A percentile compares a stretch with the other conserved stretches of the same genome.
phyloP scores from a whole-genome alignment of 495 filamentous ascomycete species.

The Aspergillus nidulans region DNA sequence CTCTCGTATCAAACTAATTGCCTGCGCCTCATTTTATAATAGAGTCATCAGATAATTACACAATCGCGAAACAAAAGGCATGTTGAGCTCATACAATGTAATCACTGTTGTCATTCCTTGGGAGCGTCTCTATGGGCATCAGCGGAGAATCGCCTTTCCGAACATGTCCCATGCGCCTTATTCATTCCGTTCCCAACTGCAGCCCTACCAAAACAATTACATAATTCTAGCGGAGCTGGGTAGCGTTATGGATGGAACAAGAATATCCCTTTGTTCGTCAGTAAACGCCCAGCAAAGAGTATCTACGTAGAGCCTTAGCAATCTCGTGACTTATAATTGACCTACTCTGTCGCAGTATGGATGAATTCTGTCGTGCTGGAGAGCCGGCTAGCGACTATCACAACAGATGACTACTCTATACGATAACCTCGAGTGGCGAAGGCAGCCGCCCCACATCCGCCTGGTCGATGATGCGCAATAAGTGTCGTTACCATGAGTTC shows the following conservation, averaged over 20 bases:
- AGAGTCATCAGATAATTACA: not conserved
- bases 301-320: too few species aligned
- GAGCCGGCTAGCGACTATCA: not conserved
- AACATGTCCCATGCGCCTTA: not conserved
- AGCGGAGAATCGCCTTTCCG: not conserved
- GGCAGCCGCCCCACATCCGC: not conserved
- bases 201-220: constrained; percentile 2
- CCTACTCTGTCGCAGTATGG: too few species aligned
- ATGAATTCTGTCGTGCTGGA: too few species aligned
- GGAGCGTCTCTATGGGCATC: not conserved
- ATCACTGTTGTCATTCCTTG: not conserved
- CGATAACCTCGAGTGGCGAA: not conserved
- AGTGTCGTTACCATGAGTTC: too few species aligned
- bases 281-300: not conserved
- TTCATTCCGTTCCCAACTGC: not conserved
- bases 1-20: not conserved
- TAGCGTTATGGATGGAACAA: not conserved
- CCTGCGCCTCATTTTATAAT: not conserved
- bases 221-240: not conserved
- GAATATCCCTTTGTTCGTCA: not conserved
- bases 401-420: not conserved
- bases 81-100: not conserved
- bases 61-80: not conserved
- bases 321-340: too few species aligned
- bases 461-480: too few species aligned